These are phyloP conservation scores for Fusarium burgessii DNA, from an alignment of 2,329 filamentous ascomycete genomes.

Conservation along the genomic window DNA sequence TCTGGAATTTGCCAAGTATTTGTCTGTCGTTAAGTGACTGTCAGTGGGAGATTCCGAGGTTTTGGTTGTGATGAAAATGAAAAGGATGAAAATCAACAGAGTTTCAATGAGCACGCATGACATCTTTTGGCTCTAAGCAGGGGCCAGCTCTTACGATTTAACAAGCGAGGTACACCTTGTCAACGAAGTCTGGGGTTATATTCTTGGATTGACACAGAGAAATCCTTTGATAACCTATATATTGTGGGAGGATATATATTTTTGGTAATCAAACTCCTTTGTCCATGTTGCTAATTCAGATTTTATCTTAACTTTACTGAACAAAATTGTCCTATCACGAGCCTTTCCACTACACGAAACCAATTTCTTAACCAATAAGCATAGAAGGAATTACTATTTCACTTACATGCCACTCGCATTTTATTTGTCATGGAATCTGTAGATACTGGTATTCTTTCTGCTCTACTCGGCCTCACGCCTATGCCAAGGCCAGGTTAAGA, in stretches of 20 bases:
- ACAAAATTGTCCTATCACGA: background rate
- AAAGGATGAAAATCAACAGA: slow-evolving; percentile 1
- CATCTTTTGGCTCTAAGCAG: slow-evolving; percentile 5
- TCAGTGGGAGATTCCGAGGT: background rate
- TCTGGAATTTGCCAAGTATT: slow-evolving; percentile 18
- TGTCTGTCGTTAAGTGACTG: background rate
- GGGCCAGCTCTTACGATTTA: slow-evolving; percentile 8
- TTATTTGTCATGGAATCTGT: background rate
- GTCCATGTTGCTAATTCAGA: background rate
- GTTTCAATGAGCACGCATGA: slow-evolving; percentile 1
- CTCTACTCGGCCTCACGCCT: slow-evolving; percentile 16
- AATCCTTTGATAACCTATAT: background rate
- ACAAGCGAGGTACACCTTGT: slow-evolving; percentile 17
- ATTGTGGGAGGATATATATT: background rate
- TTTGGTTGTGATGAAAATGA: background rate
- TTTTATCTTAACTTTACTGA: no score
- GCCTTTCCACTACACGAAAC: background rate
- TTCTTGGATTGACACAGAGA: background rate
- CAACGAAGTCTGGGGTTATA: background rate
- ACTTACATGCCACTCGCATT: background rate
- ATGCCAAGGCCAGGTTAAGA: slow-evolving; percentile 1
- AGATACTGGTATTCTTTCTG: slow-evolving; percentile 17
- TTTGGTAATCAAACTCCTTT: background rate
- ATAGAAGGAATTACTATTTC: background rate
- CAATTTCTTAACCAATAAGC: slow-evolving; percentile 9